phyloP scores from a whole-genome alignment of 306 rosid species.

The Vicia faba region DNA sequence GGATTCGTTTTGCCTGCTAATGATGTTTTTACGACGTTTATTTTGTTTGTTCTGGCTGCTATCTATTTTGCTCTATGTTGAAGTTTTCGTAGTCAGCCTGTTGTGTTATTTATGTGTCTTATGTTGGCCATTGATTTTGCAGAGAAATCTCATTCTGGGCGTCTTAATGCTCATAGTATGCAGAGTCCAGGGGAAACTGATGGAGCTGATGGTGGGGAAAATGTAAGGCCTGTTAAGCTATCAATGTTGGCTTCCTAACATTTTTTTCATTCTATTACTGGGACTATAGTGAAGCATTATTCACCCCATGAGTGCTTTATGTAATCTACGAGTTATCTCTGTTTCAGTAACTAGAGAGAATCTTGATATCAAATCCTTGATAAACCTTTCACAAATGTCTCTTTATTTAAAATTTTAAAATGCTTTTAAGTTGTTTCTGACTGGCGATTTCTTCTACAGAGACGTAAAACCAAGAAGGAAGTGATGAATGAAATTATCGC shows the following conservation, averaged over 20 bases:
- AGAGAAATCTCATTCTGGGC: conserved; percentile 41
- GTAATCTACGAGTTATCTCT: no score
- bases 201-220: conserved; percentile 51
- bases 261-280: background rate
- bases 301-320: background rate
- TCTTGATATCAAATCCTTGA: background rate
- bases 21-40: background rate
- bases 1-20: conserved; percentile 2
- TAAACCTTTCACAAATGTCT: conserved; percentile 5
- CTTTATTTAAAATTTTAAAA: conserved; percentile 14
- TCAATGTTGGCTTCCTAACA: background rate
- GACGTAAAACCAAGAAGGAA: conserved; percentile 83
- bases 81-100: background rate
- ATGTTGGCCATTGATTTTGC: conserved; percentile 41
- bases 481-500: conserved; percentile 77
- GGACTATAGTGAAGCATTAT: background rate
- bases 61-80: background rate
- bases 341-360: no score
- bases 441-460: conserved; percentile 50
- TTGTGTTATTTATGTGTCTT: conserved; percentile 28
- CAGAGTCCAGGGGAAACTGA: conserved; percentile 41
- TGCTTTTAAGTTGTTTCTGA: conserved; percentile 34
- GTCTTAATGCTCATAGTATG: conserved; percentile 16
- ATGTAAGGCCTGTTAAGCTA: conserved; percentile 49
- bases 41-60: background rate